Percentiles rank a stretch among this genome's conserved stretches.
phyloP scores from a whole-genome alignment of 208 protist genomes.

The Leishmania mexicana region DNA sequence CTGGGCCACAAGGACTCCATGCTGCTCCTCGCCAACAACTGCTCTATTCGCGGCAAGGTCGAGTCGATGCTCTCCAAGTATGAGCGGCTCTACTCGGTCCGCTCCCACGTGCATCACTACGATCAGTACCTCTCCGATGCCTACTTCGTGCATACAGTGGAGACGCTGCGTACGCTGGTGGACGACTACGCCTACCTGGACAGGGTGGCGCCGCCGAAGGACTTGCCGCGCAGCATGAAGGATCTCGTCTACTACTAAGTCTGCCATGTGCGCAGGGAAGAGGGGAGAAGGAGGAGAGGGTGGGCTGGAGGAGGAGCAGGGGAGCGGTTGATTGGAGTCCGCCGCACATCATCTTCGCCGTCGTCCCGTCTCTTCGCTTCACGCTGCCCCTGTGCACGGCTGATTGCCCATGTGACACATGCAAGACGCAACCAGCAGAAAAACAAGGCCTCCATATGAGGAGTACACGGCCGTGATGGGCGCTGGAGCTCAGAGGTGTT shows the following conservation, averaged over 20 bases:
- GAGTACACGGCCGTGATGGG: neutral
- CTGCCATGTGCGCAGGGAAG: neutral
- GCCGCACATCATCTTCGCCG: neutral
- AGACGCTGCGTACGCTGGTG: constrained; percentile 72
- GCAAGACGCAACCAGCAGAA: neutral
- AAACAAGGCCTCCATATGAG: neutral
- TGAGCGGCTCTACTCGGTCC: constrained; percentile 89
- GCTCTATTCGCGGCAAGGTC: constrained; percentile 85
- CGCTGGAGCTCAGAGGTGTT: neutral
- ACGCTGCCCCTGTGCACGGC: neutral
- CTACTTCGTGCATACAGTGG: constrained; percentile 81
- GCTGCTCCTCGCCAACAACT: constrained; percentile 94
- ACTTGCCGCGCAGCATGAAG: constrained; percentile 78
- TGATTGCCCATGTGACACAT: neutral
- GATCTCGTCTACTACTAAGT: constrained; percentile 76
- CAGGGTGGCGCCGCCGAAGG: constrained; percentile 43
- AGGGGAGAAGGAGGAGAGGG: neutral
- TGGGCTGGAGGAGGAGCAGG: neutral
- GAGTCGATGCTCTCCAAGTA: constrained; percentile 81
- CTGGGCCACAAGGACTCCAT: constrained; percentile 91
- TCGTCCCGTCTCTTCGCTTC: neutral
- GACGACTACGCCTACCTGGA: constrained; percentile 90
- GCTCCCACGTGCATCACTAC: constrained; percentile 95
- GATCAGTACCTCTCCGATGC: constrained; percentile 81
- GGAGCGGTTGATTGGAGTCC: neutral